Percentiles rank a stretch among this genome's conserved stretches.
Conservation (phyloP, 331 rosid species). For the Quercus lobata region DNA sequence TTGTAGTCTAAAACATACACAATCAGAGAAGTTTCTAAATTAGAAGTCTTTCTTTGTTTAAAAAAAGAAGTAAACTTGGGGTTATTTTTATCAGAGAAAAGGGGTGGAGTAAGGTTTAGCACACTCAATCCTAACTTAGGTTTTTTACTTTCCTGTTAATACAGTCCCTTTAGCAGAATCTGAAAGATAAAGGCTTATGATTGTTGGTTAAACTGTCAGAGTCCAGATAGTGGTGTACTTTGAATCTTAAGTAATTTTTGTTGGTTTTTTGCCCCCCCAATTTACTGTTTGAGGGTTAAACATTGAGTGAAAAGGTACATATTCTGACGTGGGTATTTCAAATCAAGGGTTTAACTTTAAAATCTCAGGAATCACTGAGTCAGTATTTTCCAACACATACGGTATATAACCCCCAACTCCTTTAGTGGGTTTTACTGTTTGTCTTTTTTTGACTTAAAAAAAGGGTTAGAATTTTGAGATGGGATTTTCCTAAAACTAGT, state of each 20-base stretch:
- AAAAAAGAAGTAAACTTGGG: not conserved
- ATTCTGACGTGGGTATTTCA: not conserved
- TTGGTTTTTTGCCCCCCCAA: constrained; percentile 9
- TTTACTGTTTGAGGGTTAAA: not conserved
- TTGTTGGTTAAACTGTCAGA: constrained; percentile 54
- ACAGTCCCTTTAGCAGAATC: constrained; percentile 22
- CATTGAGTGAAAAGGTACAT: not conserved
- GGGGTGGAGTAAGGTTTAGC: constrained; percentile 17
- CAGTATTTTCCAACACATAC: not conserved
- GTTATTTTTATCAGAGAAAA: not conserved
- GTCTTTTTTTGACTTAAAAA: not conserved
- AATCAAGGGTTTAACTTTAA: not conserved
- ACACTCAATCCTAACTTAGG: constrained; percentile 34
- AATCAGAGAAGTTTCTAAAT: not conserved
- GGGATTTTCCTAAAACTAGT: not conserved
- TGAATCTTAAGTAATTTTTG: not conserved
- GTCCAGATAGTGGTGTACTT: constrained; percentile 21
- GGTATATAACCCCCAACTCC: constrained; percentile 1
- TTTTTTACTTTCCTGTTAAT: constrained; percentile 47
- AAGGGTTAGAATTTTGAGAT: constrained; percentile 1
- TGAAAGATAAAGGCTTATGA: constrained; percentile 24
- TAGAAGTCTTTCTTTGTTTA: not conserved
- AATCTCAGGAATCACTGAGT: constrained; percentile 10
- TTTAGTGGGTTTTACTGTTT: constrained; percentile 6
- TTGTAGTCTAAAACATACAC: not conserved